A percentile compares a stretch with the other conserved stretches of the same genome.
Conservation (phyloP, 2,329 filamentous ascomycete species). For the Beauveria scarabaeidicola region DNA sequence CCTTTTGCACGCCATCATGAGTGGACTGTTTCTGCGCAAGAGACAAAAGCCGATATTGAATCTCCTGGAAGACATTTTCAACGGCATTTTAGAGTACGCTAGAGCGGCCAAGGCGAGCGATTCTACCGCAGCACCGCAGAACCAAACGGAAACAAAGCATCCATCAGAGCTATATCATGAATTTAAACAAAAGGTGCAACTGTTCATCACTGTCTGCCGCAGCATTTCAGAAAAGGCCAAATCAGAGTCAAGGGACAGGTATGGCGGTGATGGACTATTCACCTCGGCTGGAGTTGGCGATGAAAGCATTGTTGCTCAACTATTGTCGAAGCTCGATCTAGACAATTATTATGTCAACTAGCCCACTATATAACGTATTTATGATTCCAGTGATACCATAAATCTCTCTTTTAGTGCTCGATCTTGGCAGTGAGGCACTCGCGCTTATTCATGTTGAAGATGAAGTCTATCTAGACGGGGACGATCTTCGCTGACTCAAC, state of each 20-base stretch:
- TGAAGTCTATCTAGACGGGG: background rate
- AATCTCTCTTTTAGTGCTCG: background rate
- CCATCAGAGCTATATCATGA: slow-evolving; percentile 46
- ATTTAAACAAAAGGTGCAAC: slow-evolving; percentile 63
- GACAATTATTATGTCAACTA: slow-evolving; percentile 50
- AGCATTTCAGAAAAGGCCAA: slow-evolving; percentile 57
- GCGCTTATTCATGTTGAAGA: background rate
- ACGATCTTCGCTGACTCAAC: background rate
- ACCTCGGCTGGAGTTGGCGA: slow-evolving; percentile 28
- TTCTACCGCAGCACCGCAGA: slow-evolving; percentile 25
- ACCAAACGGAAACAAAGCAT: slow-evolving; percentile 15
- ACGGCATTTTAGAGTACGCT: slow-evolving; percentile 63
- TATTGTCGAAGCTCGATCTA: slow-evolving; percentile 64
- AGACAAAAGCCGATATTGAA: slow-evolving; percentile 64
- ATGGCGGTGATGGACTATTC: slow-evolving; percentile 17
- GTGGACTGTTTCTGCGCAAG: slow-evolving; percentile 63
- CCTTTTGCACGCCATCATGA: slow-evolving; percentile 67
- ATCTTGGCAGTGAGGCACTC: background rate
- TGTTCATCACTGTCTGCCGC: slow-evolving; percentile 66
- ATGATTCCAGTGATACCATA: background rate
- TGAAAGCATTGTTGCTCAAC: slow-evolving; percentile 57
- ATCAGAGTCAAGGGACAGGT: slow-evolving; percentile 22
- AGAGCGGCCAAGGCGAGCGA: slow-evolving; percentile 31
- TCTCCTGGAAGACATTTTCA: slow-evolving; percentile 70
- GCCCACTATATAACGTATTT: background rate